Evolutionary conservation across 2,329 filamentous ascomycete species (phyloP).

Genomic region (Epichloe coenophiala): DNA sequence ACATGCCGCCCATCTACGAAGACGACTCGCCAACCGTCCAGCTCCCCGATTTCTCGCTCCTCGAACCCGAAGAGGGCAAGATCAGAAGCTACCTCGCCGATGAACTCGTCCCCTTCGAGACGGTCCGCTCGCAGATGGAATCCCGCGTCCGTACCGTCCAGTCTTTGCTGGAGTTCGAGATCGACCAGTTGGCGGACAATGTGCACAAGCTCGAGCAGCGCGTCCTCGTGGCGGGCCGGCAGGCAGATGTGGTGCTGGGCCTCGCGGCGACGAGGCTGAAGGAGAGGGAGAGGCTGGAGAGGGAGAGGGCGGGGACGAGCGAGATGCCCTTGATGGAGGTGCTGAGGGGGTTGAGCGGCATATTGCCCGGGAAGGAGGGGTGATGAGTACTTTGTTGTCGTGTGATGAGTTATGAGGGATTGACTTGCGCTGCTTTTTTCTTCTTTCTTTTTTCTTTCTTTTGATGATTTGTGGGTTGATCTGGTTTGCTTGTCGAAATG

Average conservation of each 20-base stretch:
- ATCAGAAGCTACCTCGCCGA: conserved; percentile 46
- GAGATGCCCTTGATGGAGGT: conserved; percentile 62
- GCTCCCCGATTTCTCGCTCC: conserved; percentile 43
- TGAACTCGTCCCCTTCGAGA: conserved; percentile 27
- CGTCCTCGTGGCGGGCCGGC: conserved; percentile 55
- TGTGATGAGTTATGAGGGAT: not conserved
- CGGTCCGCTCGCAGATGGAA: conserved; percentile 30
- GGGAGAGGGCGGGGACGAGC: conserved; percentile 47
- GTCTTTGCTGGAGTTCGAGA: conserved; percentile 55
- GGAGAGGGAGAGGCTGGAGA: conserved; percentile 54
- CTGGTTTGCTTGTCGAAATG: not conserved
- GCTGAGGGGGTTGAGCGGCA: conserved; percentile 54
- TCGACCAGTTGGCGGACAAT: conserved; percentile 74
- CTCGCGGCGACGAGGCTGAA: conserved; percentile 58
- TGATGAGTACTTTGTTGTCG: conserved; percentile 6
- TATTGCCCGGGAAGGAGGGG: conserved; percentile 44
- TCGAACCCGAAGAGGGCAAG: conserved; percentile 53
- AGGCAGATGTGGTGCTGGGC: conserved; percentile 63
- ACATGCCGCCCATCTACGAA: conserved; percentile 27
- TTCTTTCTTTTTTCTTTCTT: not conserved
- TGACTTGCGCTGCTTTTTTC: not conserved
- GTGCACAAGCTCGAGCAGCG: conserved; percentile 77
- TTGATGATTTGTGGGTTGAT: not conserved
- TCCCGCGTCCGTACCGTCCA: conserved; percentile 33
- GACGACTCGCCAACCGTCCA: conserved; percentile 10